phyloP scores from a whole-genome alignment of 2,329 filamentous ascomycete genomes.

The Sphaerulina populicola region DNA sequence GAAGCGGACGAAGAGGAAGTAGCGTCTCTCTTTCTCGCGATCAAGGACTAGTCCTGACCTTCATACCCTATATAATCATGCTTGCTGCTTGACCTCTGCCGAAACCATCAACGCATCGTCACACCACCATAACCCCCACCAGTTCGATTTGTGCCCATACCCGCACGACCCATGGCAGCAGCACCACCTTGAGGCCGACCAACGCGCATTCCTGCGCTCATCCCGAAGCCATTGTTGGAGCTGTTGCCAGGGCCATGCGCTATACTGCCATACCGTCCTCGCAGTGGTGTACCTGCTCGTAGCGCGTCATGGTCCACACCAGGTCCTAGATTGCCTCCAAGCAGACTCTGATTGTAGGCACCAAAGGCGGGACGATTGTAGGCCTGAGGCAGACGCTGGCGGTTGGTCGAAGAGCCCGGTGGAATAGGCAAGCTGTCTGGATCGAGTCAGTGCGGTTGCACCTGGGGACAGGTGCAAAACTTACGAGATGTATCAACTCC shows the following conservation, averaged over 20 bases:
- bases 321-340: neutral
- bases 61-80: neutral
- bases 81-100: neutral
- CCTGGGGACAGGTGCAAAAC: neutral
- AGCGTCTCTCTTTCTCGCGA: neutral
- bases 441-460: neutral
- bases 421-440: constrained; percentile 2
- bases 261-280: constrained; percentile 2
- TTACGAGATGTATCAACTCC: constrained; percentile 8
- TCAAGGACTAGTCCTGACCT: neutral
- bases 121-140: constrained; percentile 3
- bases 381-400: constrained; percentile 5
- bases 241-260: neutral
- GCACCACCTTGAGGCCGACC: constrained; percentile 3
- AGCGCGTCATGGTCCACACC: neutral
- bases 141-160: neutral
- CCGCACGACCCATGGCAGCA: constrained; percentile 2
- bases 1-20: constrained; percentile 31
- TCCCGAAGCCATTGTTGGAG: neutral
- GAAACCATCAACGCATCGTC: constrained; percentile 4
- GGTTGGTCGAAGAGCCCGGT: constrained; percentile 3
- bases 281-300: neutral
- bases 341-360: constrained; percentile 9
- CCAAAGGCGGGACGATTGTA: constrained; percentile 8
- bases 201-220: constrained; percentile 8